phyloP scores from a whole-genome alignment of 2,329 filamentous ascomycete species.

The Neonectria punicea region DNA sequence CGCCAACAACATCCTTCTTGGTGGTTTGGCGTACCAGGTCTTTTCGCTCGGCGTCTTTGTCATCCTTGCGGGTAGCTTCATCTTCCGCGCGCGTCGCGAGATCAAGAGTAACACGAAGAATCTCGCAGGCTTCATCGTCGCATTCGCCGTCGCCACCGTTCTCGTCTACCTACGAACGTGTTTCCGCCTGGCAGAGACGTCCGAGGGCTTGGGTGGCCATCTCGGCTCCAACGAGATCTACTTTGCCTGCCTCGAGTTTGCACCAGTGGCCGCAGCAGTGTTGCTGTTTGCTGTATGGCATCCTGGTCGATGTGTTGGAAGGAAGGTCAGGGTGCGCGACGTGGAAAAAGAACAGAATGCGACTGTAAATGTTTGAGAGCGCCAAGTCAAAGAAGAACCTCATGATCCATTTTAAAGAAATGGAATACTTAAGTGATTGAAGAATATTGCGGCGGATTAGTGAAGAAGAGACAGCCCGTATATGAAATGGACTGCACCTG shows the following conservation, averaged over 20 bases:
- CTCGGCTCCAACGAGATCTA: constrained; percentile 62
- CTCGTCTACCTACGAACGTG: constrained; percentile 63
- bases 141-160: constrained; percentile 56
- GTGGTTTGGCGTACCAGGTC: constrained; percentile 64
- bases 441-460: not conserved
- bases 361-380: constrained; percentile 27
- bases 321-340: constrained; percentile 34
- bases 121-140: constrained; percentile 53
- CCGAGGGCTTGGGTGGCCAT: constrained; percentile 57
- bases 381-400: constrained; percentile 1
- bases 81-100: constrained; percentile 49
- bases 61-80: constrained; percentile 53
- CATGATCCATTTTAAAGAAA: not conserved
- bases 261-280: constrained; percentile 62
- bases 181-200: constrained; percentile 65
- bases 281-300: constrained; percentile 53
- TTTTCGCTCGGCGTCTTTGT: constrained; percentile 62
- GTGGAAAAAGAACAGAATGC: constrained; percentile 31
- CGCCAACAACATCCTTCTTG: constrained; percentile 66
- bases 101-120: constrained; percentile 38
- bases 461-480: not conserved
- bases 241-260: constrained; percentile 65
- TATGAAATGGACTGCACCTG: not conserved
- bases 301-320: constrained; percentile 45
- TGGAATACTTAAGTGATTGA: not conserved